Evolutionary conservation across 768 basidiomycete genomes (phyloP).

Genomic region (Leccinum incarnatum): DNA sequence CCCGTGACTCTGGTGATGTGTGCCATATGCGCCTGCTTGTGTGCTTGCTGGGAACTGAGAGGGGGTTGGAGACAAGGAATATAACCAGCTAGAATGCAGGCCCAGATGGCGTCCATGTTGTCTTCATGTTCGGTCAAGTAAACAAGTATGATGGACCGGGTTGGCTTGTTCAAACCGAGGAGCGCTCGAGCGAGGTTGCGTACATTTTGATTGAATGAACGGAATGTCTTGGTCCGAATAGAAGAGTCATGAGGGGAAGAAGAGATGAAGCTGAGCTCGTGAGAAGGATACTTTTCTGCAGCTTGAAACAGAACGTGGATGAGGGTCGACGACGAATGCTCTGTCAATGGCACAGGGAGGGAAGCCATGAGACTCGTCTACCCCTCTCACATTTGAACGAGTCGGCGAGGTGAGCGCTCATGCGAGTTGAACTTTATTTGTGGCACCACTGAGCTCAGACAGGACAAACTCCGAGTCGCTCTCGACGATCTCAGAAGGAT

Average conservation of each 20-base stretch:
- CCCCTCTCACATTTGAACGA: no score
- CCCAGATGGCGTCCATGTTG: slow-evolving; percentile 24
- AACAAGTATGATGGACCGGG: slow-evolving; percentile 22
- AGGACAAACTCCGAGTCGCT: no score
- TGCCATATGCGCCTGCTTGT: slow-evolving; percentile 25
- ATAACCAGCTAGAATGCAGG: slow-evolving; percentile 22
- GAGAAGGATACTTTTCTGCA: neutral
- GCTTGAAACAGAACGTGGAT: no score
- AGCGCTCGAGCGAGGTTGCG: slow-evolving; percentile 20
- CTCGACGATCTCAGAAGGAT: no score
- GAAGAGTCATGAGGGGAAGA: neutral
- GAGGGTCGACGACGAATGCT: no score
- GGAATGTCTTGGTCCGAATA: slow-evolving; percentile 14
- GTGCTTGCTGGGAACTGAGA: slow-evolving; percentile 28
- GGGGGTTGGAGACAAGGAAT: slow-evolving; percentile 30
- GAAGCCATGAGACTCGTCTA: no score
- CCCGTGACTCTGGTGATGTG: slow-evolving; percentile 21
- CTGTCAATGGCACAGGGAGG: no score
- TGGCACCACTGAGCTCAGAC: neutral
- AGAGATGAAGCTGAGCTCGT: neutral
- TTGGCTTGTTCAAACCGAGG: slow-evolving; percentile 16
- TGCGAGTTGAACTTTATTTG: no score
- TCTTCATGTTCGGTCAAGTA: slow-evolving; percentile 31
- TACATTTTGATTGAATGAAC: slow-evolving; percentile 15
- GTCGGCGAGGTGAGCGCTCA: no score